phyloP scores from a whole-genome alignment of 2,329 filamentous ascomycete genomes.

The Fusarium pseudograminearum region DNA sequence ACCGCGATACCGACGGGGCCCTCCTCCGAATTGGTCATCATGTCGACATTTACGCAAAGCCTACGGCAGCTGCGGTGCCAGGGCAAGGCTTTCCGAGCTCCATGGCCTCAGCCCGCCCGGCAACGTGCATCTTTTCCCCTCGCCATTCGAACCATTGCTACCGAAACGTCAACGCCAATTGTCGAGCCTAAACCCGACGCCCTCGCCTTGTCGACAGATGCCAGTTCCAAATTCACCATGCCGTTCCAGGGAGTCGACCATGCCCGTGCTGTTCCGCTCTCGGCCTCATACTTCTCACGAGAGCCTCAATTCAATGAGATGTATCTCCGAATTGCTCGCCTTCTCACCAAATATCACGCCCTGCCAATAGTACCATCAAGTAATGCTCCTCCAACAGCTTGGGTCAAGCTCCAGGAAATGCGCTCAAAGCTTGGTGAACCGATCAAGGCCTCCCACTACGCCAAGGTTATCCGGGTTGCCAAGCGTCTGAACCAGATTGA shows the following conservation, averaged over 20 bases:
- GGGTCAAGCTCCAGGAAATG: constrained; percentile 84
- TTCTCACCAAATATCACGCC: constrained; percentile 77
- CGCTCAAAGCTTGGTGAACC: constrained; percentile 76
- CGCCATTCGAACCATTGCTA: constrained; percentile 48
- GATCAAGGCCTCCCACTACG: constrained; percentile 82
- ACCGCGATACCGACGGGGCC: constrained; percentile 43
- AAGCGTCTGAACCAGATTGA: constrained; percentile 88
- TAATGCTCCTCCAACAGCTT: constrained; percentile 79
- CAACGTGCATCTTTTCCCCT: constrained; percentile 43
- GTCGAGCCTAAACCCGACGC: constrained; percentile 29
- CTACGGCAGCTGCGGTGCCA: constrained; percentile 54
- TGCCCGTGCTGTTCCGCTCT: constrained; percentile 83
- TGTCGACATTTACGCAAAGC: constrained; percentile 53
- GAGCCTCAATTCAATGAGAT: constrained; percentile 88
- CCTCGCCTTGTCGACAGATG: constrained; percentile 35
- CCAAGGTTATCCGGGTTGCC: constrained; percentile 78
- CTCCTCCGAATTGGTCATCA: constrained; percentile 46
- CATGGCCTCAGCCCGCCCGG: constrained; percentile 48
- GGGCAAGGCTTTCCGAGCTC: constrained; percentile 48
- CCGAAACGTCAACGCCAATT: constrained; percentile 34
- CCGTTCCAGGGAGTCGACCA: constrained; percentile 56
- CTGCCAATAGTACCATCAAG: constrained; percentile 76
- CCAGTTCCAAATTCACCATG: constrained; percentile 37
- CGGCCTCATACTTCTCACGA: constrained; percentile 94
- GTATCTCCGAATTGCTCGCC: constrained; percentile 76